phyloP scores from a whole-genome alignment of 176 grass and related monocot species.

The Themeda triandra region DNA sequence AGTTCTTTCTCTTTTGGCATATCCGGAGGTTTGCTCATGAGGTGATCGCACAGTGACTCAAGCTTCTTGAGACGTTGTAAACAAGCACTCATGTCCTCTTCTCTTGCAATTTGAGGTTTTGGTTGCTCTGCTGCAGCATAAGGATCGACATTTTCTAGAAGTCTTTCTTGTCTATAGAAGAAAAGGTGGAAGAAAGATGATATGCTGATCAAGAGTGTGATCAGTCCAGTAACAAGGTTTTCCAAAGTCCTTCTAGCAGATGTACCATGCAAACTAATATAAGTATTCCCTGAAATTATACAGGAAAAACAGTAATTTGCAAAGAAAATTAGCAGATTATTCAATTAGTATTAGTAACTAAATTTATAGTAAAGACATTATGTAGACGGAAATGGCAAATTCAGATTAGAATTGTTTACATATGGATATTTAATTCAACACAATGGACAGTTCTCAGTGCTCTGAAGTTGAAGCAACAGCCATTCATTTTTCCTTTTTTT shows the following conservation, averaged over 20 bases:
- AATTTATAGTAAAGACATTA: not conserved
- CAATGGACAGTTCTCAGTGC: not conserved
- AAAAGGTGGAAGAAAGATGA: slow-evolving; percentile 33
- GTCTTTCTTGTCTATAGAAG: slow-evolving; percentile 25
- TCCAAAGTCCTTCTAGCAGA: slow-evolving; percentile 31
- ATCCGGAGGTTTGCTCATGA: slow-evolving; percentile 57
- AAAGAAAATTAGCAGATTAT: not conserved
- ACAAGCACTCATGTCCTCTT: slow-evolving; percentile 45
- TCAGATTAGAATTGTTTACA: not conserved
- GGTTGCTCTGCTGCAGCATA: slow-evolving; percentile 16
- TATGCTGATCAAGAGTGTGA: slow-evolving; percentile 49
- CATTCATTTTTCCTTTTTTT: not conserved
- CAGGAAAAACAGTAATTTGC: not conserved
- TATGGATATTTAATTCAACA: not conserved
- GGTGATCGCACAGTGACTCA: slow-evolving; percentile 53
- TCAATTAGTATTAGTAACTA: not conserved
- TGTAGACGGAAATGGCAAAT: not conserved
- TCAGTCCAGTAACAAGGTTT: slow-evolving; percentile 40
- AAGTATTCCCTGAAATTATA: slow-evolving; percentile 35
- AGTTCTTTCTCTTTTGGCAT: slow-evolving; percentile 70
- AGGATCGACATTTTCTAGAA: slow-evolving; percentile 20
- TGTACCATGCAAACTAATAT: slow-evolving; percentile 27
- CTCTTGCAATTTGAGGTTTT: not conserved
- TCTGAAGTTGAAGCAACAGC: not conserved
- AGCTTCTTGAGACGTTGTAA: slow-evolving; percentile 65